phyloP scores from a whole-genome alignment of 345 rosid genomes.

The Arabis alpina region DNA sequence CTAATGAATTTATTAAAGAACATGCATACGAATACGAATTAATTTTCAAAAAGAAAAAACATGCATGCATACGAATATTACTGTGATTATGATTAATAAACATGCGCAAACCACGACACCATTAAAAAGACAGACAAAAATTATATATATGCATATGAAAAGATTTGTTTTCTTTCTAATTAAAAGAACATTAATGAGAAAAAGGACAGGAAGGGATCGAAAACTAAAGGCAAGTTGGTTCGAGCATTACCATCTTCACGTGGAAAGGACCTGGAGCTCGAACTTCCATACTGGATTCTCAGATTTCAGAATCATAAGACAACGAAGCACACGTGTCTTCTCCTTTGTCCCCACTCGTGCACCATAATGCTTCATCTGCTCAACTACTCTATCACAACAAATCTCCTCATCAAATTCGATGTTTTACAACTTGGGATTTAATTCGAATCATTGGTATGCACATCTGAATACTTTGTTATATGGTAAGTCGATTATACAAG shows the following conservation, averaged over 20 bases:
- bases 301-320: conserved; percentile 41
- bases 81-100: not conserved
- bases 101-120: conserved; percentile 30
- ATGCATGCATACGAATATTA: not conserved
- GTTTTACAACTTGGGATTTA: not conserved
- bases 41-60: too few relatives aligned
- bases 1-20: too few relatives aligned
- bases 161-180: not conserved
- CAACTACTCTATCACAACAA: conserved; percentile 31
- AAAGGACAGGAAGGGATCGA: conserved; percentile 30
- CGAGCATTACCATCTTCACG: conserved; percentile 44
- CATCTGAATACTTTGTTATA: too few relatives aligned
- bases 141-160: not conserved
- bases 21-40: too few relatives aligned
- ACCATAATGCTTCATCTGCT: conserved; percentile 48
- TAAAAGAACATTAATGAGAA: conserved; percentile 25
- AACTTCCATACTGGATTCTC: conserved; percentile 29
- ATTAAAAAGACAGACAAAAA: conserved; percentile 6
- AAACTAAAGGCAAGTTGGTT: conserved; percentile 37
- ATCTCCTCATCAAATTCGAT: not conserved
- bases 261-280: conserved; percentile 63
- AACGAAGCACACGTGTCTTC: conserved; percentile 74
- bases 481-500: too few relatives aligned
- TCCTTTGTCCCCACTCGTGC: conserved; percentile 19
- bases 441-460: not conserved